These are phyloP conservation scores for Globisporangium apiculatum DNA, from an alignment of 352 stramenopile species.

Conservation along the genomic window DNA sequence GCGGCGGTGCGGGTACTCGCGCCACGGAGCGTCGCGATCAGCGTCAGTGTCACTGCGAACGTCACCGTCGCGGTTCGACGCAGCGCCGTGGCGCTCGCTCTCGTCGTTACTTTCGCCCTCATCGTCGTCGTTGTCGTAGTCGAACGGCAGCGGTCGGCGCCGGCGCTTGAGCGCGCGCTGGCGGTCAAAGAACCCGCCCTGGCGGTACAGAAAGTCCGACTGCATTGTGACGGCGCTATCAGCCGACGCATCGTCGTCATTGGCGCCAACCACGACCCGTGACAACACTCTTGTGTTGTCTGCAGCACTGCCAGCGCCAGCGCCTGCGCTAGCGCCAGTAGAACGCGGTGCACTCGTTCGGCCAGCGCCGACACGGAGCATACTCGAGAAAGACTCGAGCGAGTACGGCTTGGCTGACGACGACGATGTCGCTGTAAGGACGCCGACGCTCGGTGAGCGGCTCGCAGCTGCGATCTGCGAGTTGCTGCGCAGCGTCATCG, in stretches of 20 bases:
- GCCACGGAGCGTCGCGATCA: constrained; percentile 9
- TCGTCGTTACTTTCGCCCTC: background rate
- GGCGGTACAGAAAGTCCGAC: constrained; percentile 69
- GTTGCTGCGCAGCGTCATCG: background rate
- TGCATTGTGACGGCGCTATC: constrained; percentile 18
- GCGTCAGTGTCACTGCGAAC: background rate
- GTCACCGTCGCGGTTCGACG: background rate
- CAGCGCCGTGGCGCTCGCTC: background rate
- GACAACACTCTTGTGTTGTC: background rate
- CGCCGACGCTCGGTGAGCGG: constrained; percentile 2
- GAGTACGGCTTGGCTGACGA: constrained; percentile 41
- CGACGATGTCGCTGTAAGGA: no score
- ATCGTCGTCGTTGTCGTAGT: constrained; percentile 29
- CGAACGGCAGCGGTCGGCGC: constrained; percentile 46
- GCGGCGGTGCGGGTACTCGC: constrained; percentile 16
- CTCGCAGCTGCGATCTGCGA: constrained; percentile 5
- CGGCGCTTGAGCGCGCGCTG: constrained; percentile 55
- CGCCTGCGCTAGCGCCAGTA: constrained; percentile 6
- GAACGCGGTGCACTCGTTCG: constrained; percentile 9
- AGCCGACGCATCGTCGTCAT: constrained; percentile 1
- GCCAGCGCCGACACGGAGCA: constrained; percentile 24
- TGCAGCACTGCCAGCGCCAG: background rate
- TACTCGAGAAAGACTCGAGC: constrained; percentile 49
- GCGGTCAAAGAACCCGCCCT: constrained; percentile 78
- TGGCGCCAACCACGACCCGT: background rate